Conservation (phyloP, 2,329 filamentous ascomycete species). For the Cladophialophora immunda region DNA sequence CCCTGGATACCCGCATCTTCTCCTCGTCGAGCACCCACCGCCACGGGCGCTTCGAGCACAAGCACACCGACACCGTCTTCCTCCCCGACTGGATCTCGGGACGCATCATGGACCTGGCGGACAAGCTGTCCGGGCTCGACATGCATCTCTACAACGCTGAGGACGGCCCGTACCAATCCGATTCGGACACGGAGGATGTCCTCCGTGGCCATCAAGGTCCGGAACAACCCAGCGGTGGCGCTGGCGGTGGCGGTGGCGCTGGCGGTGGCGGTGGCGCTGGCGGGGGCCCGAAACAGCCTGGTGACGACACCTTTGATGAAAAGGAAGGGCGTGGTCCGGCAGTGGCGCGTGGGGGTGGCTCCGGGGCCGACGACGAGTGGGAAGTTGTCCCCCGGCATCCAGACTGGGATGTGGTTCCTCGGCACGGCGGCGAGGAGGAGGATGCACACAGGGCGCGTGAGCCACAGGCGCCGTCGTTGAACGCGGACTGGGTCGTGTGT, state of each 20-base stretch:
- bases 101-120: constrained; percentile 4
- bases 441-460: not conserved
- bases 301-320: not conserved
- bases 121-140: constrained; percentile 12
- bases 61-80: constrained; percentile 2
- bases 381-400: constrained; percentile 8
- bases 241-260: no score
- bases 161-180: not conserved
- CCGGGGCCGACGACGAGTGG: not conserved
- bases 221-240: not conserved
- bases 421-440: not conserved
- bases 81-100: not conserved
- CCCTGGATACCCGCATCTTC: constrained; percentile 3
- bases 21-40: constrained; percentile 7
- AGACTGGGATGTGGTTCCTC: constrained; percentile 14
- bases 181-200: not conserved
- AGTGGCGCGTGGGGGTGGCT: not conserved
- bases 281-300: not conserved
- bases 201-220: not conserved
- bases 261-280: no score
- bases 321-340: not conserved
- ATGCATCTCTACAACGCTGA: constrained; percentile 4
- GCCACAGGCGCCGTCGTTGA: not conserved
- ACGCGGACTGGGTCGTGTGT: constrained; percentile 6
- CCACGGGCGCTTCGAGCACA: constrained; percentile 1